Evolutionary conservation across 1,139 yeast genomes (phyloP), one percentile per base, ranked within the genome.

Genomic region (Hyphopichia buzzinii): DNA sequence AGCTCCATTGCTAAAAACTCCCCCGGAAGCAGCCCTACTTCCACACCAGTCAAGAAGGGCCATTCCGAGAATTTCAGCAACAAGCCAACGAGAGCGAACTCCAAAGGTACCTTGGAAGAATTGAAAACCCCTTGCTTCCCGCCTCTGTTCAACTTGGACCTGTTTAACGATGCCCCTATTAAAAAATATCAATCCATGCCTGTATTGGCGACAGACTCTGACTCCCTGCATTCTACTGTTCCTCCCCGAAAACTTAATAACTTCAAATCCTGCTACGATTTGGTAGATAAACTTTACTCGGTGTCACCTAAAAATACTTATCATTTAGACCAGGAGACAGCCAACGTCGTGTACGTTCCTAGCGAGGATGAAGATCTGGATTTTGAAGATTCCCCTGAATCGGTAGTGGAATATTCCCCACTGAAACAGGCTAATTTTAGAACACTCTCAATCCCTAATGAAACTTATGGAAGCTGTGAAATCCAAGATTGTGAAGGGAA

Each of bases 271-370:
- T 54, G 61, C 36, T 54, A 54, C 34, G 52, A 55, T 19, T 43
- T 64, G 36, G 60, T 67, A 17, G 72, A 67, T 36, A 61, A 56
- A 37, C 46, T 67, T 28, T 67, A 66, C 39, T 62, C 73, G 0
- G 67, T 68, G 2, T 65, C 72, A 2, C 75, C 75, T 0, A 64
- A 54, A 36, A 65, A 66, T 37, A 67, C 74, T 0, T 61, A 54
- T 39, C 67, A 67, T 46, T 49, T 66, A 31, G 54, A 62, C 31
- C 48, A 57, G 13, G 64, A 62, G 14, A 55, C 62, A 4, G 67
- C 67, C n/a, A 47, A 54, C 34, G 66, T 62, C 12, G 50, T 54
- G 5, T 40, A 40, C 11, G 38, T 39, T 21, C 55, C 49, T 31
- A 44, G 40, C 19, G 36, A 38, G 6, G 39, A 35, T 30, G 42